phyloP scores from a whole-genome alignment of 2,329 filamentous ascomycete genomes.

The Metarhizium rileyi region DNA sequence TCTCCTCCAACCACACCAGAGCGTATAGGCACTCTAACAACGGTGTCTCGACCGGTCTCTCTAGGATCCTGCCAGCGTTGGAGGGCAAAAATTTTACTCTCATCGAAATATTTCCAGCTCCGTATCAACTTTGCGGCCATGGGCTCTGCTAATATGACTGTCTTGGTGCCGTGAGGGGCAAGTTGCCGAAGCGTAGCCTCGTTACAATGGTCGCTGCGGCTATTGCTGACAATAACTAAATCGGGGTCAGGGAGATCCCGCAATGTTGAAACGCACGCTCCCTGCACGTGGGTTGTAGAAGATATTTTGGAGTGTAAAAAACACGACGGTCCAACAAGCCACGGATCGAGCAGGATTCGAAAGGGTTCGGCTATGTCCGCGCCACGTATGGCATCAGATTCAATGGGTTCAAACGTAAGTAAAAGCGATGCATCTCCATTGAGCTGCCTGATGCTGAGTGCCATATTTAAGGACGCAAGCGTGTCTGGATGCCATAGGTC shows the following conservation, averaged over 20 bases:
- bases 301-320: constrained; percentile 47
- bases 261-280: constrained; percentile 45
- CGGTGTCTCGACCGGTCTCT: constrained; percentile 20
- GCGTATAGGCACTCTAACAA: constrained; percentile 41
- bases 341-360: constrained; percentile 63
- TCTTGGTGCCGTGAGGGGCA: constrained; percentile 38
- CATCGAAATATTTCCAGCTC: constrained; percentile 59
- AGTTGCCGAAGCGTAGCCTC: constrained; percentile 58
- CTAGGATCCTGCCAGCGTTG: constrained; percentile 36
- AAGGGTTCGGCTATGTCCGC: constrained; percentile 35
- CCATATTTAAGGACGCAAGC: constrained; percentile 33
- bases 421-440: constrained; percentile 58
- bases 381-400: constrained; percentile 10
- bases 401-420: constrained; percentile 48
- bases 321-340: constrained; percentile 52
- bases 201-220: constrained; percentile 58
- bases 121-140: constrained; percentile 54
- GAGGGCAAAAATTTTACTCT: constrained; percentile 34
- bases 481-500: neutral
- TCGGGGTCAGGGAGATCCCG: constrained; percentile 32
- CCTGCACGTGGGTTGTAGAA: constrained; percentile 43
- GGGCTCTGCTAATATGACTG: constrained; percentile 57
- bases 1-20: constrained; percentile 40
- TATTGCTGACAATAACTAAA: constrained; percentile 36
- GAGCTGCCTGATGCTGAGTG: constrained; percentile 52